These are phyloP conservation scores for Whalleya microplaca DNA, from an alignment of 2,329 filamentous ascomycete genomes.

Conservation along the genomic window DNA sequence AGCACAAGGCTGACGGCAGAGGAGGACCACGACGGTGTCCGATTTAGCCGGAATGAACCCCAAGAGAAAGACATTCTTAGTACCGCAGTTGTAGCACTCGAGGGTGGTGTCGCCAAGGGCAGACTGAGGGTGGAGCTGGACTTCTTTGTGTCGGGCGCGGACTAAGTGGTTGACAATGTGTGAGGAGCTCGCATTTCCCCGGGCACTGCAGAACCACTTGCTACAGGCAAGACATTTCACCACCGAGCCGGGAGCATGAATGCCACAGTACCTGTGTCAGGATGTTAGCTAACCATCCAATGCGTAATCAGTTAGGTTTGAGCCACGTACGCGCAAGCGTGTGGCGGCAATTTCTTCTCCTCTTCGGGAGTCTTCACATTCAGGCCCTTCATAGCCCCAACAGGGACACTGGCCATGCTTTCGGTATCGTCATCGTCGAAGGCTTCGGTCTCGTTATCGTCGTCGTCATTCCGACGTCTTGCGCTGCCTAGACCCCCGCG, in stretches of 20 bases:
- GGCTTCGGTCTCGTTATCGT: slow-evolving; percentile 84
- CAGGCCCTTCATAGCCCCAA: slow-evolving; percentile 73
- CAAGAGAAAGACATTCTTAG: slow-evolving; percentile 97
- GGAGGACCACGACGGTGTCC: slow-evolving; percentile 93
- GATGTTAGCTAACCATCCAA: slow-evolving; percentile 31
- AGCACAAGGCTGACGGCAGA: slow-evolving; percentile 95
- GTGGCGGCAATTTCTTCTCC: slow-evolving; percentile 86
- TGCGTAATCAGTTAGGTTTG: slow-evolving; percentile 7
- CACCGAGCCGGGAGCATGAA: slow-evolving; percentile 92
- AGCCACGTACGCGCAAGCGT: slow-evolving; percentile 87
- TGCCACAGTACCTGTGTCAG: slow-evolving; percentile 81
- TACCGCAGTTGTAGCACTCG: slow-evolving; percentile 99
- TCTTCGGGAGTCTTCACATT: slow-evolving; percentile 66
- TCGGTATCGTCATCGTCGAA: slow-evolving; percentile 82
- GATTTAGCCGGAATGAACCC: slow-evolving; percentile 99
- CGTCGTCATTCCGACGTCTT: slow-evolving; percentile 75
- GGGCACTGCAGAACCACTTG: slow-evolving; percentile 99
- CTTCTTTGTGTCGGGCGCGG: slow-evolving; percentile 96
- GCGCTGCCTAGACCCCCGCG: slow-evolving; percentile 52
- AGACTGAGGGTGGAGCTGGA: slow-evolving; percentile 92
- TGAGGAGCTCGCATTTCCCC: slow-evolving; percentile 93
- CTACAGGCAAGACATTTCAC: slow-evolving; percentile 95
- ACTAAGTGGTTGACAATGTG: slow-evolving; percentile 99
- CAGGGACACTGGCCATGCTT: slow-evolving; percentile 77
- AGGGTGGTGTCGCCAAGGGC: slow-evolving; percentile 93